These are phyloP conservation scores for Verbena officinalis DNA, from an alignment of 257 asterid species.

Conservation along the genomic window DNA sequence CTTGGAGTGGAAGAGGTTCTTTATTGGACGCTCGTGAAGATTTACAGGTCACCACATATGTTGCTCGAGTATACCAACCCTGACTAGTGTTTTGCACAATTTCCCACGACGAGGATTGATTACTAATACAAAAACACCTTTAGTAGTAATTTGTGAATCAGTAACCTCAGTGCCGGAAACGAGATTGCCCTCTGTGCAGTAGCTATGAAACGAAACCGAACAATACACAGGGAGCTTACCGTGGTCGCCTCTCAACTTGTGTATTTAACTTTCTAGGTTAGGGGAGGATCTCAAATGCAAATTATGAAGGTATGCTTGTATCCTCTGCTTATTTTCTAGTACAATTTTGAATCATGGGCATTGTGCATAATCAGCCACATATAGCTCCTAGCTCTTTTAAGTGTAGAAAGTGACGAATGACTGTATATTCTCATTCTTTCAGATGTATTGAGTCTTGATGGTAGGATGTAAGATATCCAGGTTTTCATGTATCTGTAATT, in stretches of 20 bases:
- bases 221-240: too few relatives aligned
- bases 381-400: background rate
- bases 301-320: background rate
- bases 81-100: slow-evolving; percentile 44
- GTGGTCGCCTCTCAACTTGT: too few relatives aligned
- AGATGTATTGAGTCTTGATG: background rate
- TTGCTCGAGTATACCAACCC: slow-evolving; percentile 85
- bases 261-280: background rate
- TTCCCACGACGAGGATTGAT: background rate
- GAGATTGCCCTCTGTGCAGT: too few relatives aligned
- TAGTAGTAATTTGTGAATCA: too few relatives aligned
- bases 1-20: slow-evolving; percentile 94
- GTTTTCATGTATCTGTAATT: background rate
- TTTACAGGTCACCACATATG: slow-evolving; percentile 93
- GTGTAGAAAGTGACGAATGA: slow-evolving; percentile 20
- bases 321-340: background rate
- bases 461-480: background rate
- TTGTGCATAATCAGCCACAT: background rate
- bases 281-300: background rate
- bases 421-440: slow-evolving; percentile 3
- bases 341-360: slow-evolving; percentile 5
- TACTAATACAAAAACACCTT: too few relatives aligned
- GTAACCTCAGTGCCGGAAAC: too few relatives aligned
- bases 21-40: slow-evolving; percentile 88
- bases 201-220: too few relatives aligned